Conservation (phyloP, 2,329 filamentous ascomycete genomes). For the Ceratocystis ficicola region DNA sequence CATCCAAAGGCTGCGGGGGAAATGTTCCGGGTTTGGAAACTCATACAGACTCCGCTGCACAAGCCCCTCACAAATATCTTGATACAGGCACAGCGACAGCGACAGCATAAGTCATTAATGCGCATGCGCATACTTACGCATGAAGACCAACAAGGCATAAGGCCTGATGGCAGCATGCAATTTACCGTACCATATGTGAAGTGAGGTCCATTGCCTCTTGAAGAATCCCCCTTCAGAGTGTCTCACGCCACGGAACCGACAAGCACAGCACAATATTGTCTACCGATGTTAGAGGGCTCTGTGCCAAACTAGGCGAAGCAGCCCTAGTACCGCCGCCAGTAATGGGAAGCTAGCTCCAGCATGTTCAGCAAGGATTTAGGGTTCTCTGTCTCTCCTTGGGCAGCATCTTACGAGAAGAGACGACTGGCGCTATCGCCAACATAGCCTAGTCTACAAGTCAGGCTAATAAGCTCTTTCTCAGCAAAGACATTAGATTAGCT, state of each 20-base stretch:
- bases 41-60: too few relatives aligned
- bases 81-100: background rate
- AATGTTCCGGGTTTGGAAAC: too few relatives aligned
- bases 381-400: background rate
- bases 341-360: too few relatives aligned
- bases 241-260: too few relatives aligned
- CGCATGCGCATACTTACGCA: background rate
- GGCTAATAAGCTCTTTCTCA: background rate
- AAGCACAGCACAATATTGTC: too few relatives aligned
- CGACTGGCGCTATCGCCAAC: background rate
- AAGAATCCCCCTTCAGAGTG: too few relatives aligned
- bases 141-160: background rate
- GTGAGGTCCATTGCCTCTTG: too few relatives aligned
- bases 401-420: constrained; percentile 4
- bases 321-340: background rate
- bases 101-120: background rate
- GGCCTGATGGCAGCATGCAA: background rate
- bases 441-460: background rate
- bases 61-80: background rate
- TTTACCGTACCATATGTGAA: too few relatives aligned
- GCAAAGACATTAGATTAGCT: background rate
- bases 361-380: background rate
- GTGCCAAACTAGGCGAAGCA: too few relatives aligned
- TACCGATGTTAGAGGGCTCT: too few relatives aligned
- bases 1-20: too few relatives aligned